A percentile compares a stretch with the other conserved stretches of the same genome.
Evolutionary conservation across 805 yeast species (phyloP).

Genomic region (Lachancea lanzarotensis): DNA sequence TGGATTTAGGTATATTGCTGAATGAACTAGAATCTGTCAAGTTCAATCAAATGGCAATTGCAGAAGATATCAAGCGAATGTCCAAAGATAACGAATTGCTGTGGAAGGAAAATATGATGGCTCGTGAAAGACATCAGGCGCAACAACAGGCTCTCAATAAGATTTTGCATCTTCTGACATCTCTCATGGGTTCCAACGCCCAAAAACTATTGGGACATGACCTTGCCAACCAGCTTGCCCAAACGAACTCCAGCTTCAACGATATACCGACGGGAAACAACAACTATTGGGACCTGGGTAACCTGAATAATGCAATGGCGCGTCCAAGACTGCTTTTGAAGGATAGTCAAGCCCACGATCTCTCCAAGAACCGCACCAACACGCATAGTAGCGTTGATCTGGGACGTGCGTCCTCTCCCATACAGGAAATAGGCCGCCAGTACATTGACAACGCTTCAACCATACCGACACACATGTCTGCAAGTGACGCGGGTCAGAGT

Average conservation of each 20-base stretch:
- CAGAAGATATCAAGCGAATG: conserved; percentile 78
- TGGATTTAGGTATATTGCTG: conserved; percentile 35
- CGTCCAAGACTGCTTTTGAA: conserved; percentile 19
- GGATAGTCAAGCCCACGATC: conserved; percentile 13
- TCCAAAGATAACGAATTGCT: conserved; percentile 81
- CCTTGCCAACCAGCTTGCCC: conserved; percentile 10
- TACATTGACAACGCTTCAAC: neutral
- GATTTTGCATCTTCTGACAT: conserved; percentile 79
- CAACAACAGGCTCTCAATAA: conserved; percentile 87
- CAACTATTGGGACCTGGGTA: conserved; percentile 5
- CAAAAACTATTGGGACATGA: conserved; percentile 10
- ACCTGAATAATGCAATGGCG: neutral
- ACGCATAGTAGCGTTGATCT: neutral
- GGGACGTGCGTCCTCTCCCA: conserved; percentile 2
- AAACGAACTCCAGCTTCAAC: conserved; percentile 5
- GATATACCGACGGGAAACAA: neutral
- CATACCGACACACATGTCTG: neutral
- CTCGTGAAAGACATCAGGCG: conserved; percentile 76
- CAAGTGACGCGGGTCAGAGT: neutral
- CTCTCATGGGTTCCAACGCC: conserved; percentile 36
- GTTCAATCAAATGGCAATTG: conserved; percentile 69
- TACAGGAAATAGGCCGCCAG: conserved; percentile 9
- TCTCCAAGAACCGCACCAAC: neutral
- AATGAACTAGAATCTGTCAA: conserved; percentile 71
- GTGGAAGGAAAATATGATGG: conserved; percentile 83